These are phyloP conservation scores for Hsuehochloa calcarea DNA, from an alignment of 176 grass and related monocot genomes.

Conservation along the genomic window DNA sequence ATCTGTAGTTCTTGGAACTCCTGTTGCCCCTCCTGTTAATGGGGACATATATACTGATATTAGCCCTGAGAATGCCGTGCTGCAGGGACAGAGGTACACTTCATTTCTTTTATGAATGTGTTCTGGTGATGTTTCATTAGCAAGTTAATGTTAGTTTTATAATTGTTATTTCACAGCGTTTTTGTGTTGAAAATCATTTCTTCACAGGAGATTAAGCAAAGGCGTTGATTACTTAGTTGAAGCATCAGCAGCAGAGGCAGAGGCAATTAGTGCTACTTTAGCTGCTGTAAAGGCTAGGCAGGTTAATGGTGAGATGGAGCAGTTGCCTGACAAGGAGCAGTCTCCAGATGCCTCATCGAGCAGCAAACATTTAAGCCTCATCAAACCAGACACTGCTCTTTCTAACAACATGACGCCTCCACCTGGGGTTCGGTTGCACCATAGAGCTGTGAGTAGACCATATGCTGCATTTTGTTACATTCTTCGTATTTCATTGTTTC, in stretches of 20 bases:
- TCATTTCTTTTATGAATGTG: constrained; percentile 14
- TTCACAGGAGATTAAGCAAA: constrained; percentile 79
- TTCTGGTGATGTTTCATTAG: background rate
- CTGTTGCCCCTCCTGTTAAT: constrained; percentile 96
- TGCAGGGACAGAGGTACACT: constrained; percentile 78
- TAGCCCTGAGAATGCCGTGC: constrained; percentile 86
- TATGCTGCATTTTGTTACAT: constrained; percentile 5
- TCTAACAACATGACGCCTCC: constrained; percentile 53
- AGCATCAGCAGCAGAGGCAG: constrained; percentile 90
- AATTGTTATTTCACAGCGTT: background rate
- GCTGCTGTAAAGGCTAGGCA: constrained; percentile 91
- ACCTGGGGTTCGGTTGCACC: constrained; percentile 92
- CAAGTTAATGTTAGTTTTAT: constrained; percentile 8
- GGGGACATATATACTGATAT: constrained; percentile 97
- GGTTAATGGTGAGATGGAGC: constrained; percentile 76
- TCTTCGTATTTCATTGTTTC: constrained; percentile 22
- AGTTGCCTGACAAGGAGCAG: constrained; percentile 52
- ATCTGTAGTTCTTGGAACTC: constrained; percentile 87
- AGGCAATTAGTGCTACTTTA: constrained; percentile 88
- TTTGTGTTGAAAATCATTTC: constrained; percentile 26
- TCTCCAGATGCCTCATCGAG: constrained; percentile 70
- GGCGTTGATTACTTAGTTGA: constrained; percentile 87
- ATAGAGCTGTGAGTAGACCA: constrained; percentile 93
- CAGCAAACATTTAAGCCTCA: constrained; percentile 73
- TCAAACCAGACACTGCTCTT: constrained; percentile 62